Evolutionary conservation across 108 stramenopile species (phyloP), one percentile per base, ranked within the genome.

Genomic region (Discostella stelligeroides): DNA sequence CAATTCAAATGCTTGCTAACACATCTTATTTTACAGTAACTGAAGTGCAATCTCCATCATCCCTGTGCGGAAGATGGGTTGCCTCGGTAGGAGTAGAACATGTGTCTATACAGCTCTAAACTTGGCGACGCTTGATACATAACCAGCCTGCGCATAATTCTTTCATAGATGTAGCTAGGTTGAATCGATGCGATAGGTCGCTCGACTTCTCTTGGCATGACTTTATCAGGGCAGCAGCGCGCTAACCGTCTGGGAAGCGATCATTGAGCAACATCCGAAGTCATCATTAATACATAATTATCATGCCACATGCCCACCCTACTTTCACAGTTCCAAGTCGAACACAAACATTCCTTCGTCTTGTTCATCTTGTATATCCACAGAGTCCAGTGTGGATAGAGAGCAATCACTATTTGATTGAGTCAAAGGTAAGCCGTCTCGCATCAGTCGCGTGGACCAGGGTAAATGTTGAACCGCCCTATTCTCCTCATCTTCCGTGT

Each of bases 271-370:
- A n/a, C n/a, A n/a, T n/a, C n/a, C n/a, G n/a, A n/a, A n/a, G n/a
- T n/a, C n/a, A n/a, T n/a, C n/a, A n/a, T n/a, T n/a, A n/a, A n/a
- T n/a, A n/a, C n/a, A n/a, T n/a, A n/a, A n/a, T n/a, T 34, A 34
- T 34, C 34, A 34, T 34, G 34, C 6, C 34, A 34, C 6, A 34
- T 6, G 3, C 3, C 34, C 6, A 34, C 34, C 6, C 30, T 1
- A 1, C 39, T 54, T n/a, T n/a, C n/a, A 55, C 53, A 66, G 51
- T 25, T 66, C 65, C 65, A 66, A 54, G 21, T 37, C 39, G 53
- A 66, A 66, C 13, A 66, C 65, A 11, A 46, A 51, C 21, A 50
- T 49, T 17, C 51, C 65, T 1, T 54, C 18, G 5, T 40, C 53
- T 2, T 54, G 51, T 8, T 42, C 9, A 15, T 66, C 53, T 37